Base-by-base conservation (phyloP, 2,329 filamentous ascomycete species). In the Colletotrichum gloeosporioides region DNA sequence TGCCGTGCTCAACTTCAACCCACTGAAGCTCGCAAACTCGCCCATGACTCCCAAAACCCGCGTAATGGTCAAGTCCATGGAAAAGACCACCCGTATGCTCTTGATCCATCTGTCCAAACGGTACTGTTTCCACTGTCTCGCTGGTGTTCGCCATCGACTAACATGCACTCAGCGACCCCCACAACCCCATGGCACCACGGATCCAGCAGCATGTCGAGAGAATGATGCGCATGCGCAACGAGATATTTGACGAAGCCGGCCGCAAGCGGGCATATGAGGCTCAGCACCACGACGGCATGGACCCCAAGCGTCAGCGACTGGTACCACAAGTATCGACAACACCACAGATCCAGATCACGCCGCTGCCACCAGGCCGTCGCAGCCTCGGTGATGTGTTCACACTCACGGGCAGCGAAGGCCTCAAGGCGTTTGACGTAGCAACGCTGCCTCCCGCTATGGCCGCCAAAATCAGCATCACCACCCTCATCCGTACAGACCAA, bases 131-230 rank as follows among this genome's bases (percentile, higher is more conserved):
- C 64, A 53, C 69, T 61, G 62, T 44, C 59, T 39, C 29, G 49
- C 66, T 29, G 55, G 34, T 34, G 25, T 18, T 8, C 64, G 64
- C 55, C 29, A 29, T 22, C 64, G 73, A 66, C 79, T 84, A 78
- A 84, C 80, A 34, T 79, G 49, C 78, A 63, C 66, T 53, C 27
- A 96, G 96, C 81, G 96, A 97, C 79, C 95, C 95, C 4, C 94
- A 95, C 71, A 94, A 96, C 79, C 93, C 95, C 1, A 88, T 96
- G 69, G 90, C 91, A 27, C 90, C 90, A 1, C 93, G 95, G 77
- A 97, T 99, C 83, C 95, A 98, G 80, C 94, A 97, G 82, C 93
- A 98, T 81, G 88, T 98, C 22, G 95, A 98, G 80, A 92, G 95
- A 66, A 90, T 98, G 77, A 93, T 95, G 87, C 94, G 95, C 78